Conservation (phyloP, 192 early-diverging fungal genomes). For the Globomyces pollinis-pini region DNA sequence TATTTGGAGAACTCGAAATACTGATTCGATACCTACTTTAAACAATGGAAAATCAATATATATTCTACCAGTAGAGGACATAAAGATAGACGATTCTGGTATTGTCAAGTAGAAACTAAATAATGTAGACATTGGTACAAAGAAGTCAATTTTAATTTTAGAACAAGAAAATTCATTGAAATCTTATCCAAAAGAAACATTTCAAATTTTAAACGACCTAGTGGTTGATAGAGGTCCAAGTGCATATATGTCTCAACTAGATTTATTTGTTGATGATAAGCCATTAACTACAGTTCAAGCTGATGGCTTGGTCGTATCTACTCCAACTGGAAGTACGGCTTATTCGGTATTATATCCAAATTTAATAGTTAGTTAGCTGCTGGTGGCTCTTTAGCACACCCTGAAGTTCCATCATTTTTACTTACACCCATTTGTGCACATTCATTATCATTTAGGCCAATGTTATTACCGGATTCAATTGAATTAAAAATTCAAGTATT, state of each 20-base stretch:
- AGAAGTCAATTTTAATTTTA: no score
- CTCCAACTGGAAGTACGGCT: conserved; percentile 75
- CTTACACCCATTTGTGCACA: conserved; percentile 57
- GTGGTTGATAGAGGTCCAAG: conserved; percentile 90
- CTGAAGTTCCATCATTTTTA: conserved; percentile 82
- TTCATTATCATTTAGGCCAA: conserved; percentile 76
- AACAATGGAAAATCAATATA: neutral
- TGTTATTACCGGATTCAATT: conserved; percentile 89
- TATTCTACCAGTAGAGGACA: neutral
- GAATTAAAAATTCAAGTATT: conserved; percentile 86
- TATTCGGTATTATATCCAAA: conserved; percentile 21
- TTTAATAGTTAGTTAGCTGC: conserved; percentile 70
- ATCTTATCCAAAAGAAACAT: conserved; percentile 43
- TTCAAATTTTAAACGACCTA: conserved; percentile 91
- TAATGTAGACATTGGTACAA: no score
- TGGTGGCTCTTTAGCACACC: conserved; percentile 91
- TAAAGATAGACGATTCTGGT: neutral
- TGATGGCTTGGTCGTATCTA: conserved; percentile 86
- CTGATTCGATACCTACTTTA: neutral
- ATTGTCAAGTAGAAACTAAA: no score
- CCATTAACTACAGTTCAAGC: conserved; percentile 93
- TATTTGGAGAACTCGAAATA: conserved; percentile 51
- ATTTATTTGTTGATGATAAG: conserved; percentile 75
- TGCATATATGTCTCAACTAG: conserved; percentile 79
- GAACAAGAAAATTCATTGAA: conserved; percentile 12